A percentile compares a stretch with the other conserved stretches of the same genome.
Evolutionary conservation across 495 filamentous ascomycete species (phyloP).

Genomic region (Talaromyces ruber): DNA sequence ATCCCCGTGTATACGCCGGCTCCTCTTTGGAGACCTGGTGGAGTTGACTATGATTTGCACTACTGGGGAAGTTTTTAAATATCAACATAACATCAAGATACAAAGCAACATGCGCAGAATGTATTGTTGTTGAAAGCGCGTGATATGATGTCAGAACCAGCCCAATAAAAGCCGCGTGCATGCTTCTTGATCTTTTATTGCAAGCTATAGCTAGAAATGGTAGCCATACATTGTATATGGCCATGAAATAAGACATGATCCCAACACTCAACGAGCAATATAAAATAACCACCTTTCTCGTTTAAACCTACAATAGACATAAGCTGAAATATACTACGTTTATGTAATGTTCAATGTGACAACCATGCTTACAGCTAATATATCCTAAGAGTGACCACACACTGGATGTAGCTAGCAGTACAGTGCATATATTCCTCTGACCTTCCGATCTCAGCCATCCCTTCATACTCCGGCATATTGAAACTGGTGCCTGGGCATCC

Average conservation of each 20-base stretch:
- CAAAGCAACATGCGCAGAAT: neutral
- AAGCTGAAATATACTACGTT: neutral
- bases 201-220: neutral
- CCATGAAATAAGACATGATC: neutral
- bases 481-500: no score
- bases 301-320: neutral
- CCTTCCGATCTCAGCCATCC: no score
- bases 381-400: no score
- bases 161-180: neutral
- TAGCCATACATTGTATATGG: neutral
- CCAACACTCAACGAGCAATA: neutral
- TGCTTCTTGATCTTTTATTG: neutral
- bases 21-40: conserved; percentile 17
- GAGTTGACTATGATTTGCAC: conserved; percentile 20
- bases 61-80: conserved; percentile 19
- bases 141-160: neutral
- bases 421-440: no score
- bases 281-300: neutral
- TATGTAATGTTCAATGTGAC: neutral
- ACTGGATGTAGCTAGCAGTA: no score
- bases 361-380: no score
- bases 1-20: conserved; percentile 19
- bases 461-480: no score
- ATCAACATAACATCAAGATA: neutral
- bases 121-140: neutral